Evolutionary conservation across 495 filamentous ascomycete species (phyloP), one percentile per base, ranked within the genome.

Genomic region (Aspergillus biplanus): DNA sequence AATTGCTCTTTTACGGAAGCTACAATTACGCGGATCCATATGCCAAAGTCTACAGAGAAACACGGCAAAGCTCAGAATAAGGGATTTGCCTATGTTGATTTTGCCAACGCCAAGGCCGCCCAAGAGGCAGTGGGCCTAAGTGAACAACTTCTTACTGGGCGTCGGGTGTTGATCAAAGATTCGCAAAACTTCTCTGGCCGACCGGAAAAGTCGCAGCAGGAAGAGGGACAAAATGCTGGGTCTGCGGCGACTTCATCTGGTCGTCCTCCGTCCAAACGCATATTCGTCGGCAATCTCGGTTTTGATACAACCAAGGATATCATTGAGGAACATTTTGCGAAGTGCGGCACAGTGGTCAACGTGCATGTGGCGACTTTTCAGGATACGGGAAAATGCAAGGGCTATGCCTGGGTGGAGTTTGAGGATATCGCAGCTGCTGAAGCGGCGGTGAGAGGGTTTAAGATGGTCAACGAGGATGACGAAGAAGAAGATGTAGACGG

Each of bases 61-160:
- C 71, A 78, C 35, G 74, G 71, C 33, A 88, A 82, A 63, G 68
- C 82, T 12, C 82, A 84, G 33, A 93, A 98, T 77, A 91, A 87
- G 70, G 96, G 95, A 7, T 99, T 97, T 71, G 96, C 96, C 58
- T 98, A 98, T 68, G 87, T 99, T 57, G 96, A 99, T 70, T 96
- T 99, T 69, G 80, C 86, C 12, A 87, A 73, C n/a, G 69, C 83
- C 33, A 82, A 85, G 18, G 87, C 86, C n/a, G 77, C 90, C 65
- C 75, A 87, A 0, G 84, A 89, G 33, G 93, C 92, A 34, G 75
- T 98, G 64, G 87, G 82, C 0, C 78, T 97, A 55, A 92, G 88
- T 15, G 96, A 99, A 73, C 89, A 87, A 42, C 82, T 93, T 62
- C 71, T 96, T 44, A 68, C 78, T 47, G 89, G 91, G 4, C 88